These are phyloP conservation scores for Cylindrodendrum hubeiense DNA, from an alignment of 2,329 filamentous ascomycete genomes.

Conservation along the genomic window DNA sequence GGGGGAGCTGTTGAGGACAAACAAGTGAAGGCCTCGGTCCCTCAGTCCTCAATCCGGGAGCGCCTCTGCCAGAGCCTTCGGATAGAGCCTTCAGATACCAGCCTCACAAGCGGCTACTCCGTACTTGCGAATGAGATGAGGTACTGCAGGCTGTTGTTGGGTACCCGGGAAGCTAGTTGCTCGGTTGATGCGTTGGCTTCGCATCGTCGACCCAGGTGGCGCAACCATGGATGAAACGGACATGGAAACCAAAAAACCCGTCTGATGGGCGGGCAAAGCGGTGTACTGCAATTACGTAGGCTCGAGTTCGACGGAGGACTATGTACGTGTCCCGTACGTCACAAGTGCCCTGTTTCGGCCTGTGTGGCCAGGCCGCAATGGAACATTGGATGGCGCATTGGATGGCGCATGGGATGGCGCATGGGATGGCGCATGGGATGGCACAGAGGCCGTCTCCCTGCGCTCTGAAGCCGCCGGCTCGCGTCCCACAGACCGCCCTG, in stretches of 20 bases:
- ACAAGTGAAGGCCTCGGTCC: not conserved
- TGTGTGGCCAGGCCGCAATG: not conserved
- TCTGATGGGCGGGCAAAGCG: conserved; percentile 4
- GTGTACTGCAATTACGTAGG: conserved; percentile 18
- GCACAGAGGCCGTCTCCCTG: not conserved
- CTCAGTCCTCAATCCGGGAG: too few relatives aligned
- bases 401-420: too few relatives aligned
- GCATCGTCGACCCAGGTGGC: conserved; percentile 10
- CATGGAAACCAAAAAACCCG: not conserved
- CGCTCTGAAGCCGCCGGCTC: not conserved
- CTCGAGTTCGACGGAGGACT: not conserved
- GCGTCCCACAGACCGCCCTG: not conserved
- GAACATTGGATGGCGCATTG: not conserved
- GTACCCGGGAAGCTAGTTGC: not conserved
- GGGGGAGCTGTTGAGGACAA: not conserved
- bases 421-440: too few relatives aligned
- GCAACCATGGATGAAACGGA: conserved; percentile 1
- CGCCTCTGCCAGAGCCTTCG: too few relatives aligned
- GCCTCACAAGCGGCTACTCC: not conserved
- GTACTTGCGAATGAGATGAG: not conserved
- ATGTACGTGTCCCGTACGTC: not conserved
- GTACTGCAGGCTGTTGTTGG: not conserved
- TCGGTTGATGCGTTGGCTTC: conserved; percentile 19
- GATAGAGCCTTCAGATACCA: not conserved
- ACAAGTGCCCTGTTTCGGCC: not conserved